Evolutionary conservation across 768 basidiomycete species (phyloP).

Genomic region (Mycena indigotica): DNA sequence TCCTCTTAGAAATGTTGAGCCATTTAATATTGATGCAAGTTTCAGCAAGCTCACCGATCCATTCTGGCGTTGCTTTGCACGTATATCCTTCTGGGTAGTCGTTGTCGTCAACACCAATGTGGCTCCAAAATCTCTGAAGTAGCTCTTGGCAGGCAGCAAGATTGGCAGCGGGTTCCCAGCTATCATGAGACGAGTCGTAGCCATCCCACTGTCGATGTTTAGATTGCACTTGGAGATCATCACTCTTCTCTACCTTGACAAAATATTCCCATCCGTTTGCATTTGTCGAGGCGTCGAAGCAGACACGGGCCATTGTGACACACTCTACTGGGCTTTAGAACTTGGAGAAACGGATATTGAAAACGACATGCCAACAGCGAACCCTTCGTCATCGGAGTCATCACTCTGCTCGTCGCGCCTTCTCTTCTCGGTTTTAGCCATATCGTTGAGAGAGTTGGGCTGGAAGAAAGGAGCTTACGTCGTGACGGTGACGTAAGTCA

Average conservation of each 20-base stretch:
- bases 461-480: not conserved
- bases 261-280: not conserved
- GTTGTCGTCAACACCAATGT: conserved; percentile 44
- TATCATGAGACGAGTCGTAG: conserved; percentile 38
- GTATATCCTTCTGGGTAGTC: conserved; percentile 42
- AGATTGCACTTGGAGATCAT: not conserved
- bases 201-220: conserved; percentile 47
- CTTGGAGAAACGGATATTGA: not conserved
- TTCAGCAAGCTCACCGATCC: conserved; percentile 44
- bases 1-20: too few species aligned
- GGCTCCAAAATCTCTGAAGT: conserved; percentile 45
- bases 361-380: not conserved
- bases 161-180: conserved; percentile 54
- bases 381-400: not conserved
- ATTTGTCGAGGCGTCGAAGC: not conserved
- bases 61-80: conserved; percentile 34
- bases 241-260: conserved; percentile 1
- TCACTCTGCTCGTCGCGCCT: not conserved
- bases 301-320: not conserved
- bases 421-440: conserved; percentile 13
- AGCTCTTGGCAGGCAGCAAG: conserved; percentile 45
- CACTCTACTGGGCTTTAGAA: not conserved
- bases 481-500: too few species aligned
- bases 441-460: conserved; percentile 15
- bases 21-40: too few species aligned